Evolutionary conservation across 2,329 filamentous ascomycete species (phyloP), one percentile per base, ranked within the genome.

Genomic region (Neofusicoccum sp.): DNA sequence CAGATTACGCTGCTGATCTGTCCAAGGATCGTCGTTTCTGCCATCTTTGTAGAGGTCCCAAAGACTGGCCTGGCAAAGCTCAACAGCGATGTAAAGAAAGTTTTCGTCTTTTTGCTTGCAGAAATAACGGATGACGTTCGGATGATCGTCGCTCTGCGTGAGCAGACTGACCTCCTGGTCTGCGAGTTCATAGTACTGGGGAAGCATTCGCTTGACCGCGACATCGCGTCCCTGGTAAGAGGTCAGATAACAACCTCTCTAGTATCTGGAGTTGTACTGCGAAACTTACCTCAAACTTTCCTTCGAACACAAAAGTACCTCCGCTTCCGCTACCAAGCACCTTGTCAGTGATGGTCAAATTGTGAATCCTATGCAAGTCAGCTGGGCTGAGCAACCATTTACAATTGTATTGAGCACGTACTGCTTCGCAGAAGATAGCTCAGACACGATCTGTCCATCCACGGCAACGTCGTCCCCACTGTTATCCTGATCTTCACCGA

Each of bases 71-170:
- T 94, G 92, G 71, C 95, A 99, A 5, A 96, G 85, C 77, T 99
- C 95, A 28, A 99, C 81, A 0, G 94, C 95, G 71, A 99, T 99
- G 76, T 99, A 99, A 41, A 98, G 84, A 76, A 99, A 99, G 16
- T 91, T 91, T 39, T 91, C 87, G 9, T 92, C 92, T 70, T 91
- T 89, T 70, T 97, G 91, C 70, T 97, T 93, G 54, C 93, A 93
- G 72, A 92, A 97, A 74, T 99, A 99, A 43, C 94, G 92, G 67
- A 99, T 96, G 45, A 99, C 94, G 74, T 99, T 98, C 11, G 90
- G 89, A 71, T 99, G 95, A 70, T 97, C 91, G 69, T 99, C 95
- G 71, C 93, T 97, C 75, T 97, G 93, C 65, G 96, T 86, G 9
- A 99, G 79, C 59, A 98, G 82, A 65, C 90, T 90, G 1, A 97